Percentiles rank a stretch among this genome's conserved stretches.
phyloP scores from a whole-genome alignment of 306 rosid species.

The Ziziphus jujuba region DNA sequence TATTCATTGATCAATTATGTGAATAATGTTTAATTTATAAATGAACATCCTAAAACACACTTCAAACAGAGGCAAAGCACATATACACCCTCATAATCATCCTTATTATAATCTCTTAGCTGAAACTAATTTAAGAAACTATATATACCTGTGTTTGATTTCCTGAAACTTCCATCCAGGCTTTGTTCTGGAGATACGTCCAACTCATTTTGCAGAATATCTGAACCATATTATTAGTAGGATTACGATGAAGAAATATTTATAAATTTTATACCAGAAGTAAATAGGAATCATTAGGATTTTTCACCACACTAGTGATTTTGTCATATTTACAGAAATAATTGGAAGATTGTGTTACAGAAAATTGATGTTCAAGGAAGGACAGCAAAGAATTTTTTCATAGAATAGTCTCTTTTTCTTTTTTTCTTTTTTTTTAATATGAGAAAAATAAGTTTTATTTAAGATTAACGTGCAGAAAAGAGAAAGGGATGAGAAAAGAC shows the following conservation, averaged over 20 bases:
- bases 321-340: not conserved
- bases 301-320: not conserved
- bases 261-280: not conserved
- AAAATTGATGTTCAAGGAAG: not conserved
- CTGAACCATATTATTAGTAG: constrained; percentile 37
- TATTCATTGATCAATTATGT: no score
- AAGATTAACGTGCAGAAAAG: not conserved
- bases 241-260: constrained; percentile 11
- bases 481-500: not conserved
- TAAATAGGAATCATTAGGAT: not conserved
- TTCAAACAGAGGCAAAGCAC: no score
- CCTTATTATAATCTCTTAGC: no score
- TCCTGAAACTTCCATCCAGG: constrained; percentile 79
- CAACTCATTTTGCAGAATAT: constrained; percentile 65
- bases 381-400: not conserved
- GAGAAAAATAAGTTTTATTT: not conserved
- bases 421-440: no score
- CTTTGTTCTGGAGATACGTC: constrained; percentile 72
- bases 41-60: no score
- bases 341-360: not conserved
- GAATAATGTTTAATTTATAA: no score
- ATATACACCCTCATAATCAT: no score
- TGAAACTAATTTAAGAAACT: constrained; percentile 4
- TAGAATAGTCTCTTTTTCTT: not conserved
- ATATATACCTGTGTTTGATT: constrained; percentile 66